phyloP scores from a whole-genome alignment of 768 basidiomycete genomes.

The Dacryopinax spathularia region DNA sequence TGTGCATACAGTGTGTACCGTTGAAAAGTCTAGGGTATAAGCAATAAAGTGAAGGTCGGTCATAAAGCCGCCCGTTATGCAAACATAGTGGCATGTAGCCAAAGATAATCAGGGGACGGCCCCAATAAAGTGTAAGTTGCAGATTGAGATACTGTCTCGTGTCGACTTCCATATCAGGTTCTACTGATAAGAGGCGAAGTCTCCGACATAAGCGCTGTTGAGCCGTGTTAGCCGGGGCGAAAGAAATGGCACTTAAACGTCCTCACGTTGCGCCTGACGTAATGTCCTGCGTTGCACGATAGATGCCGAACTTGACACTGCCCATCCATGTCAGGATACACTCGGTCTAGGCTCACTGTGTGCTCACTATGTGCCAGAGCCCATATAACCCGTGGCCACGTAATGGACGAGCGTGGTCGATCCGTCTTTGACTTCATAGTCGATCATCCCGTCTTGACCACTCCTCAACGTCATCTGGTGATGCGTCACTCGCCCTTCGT shows the following conservation, averaged over 20 bases:
- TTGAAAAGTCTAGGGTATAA: no score
- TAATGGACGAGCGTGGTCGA: neutral
- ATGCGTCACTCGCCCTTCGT: neutral
- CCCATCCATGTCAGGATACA: neutral
- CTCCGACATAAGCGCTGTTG: neutral
- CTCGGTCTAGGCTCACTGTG: neutral
- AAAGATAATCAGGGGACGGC: no score
- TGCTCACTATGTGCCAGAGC: neutral
- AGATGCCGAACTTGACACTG: neutral
- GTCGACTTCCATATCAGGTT: neutral
- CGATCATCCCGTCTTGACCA: neutral
- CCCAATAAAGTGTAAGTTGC: no score
- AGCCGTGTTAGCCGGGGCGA: neutral
- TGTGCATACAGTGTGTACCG: no score
- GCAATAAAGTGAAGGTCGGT: no score
- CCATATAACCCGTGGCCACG: neutral
- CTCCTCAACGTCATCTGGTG: neutral
- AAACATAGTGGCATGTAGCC: no score
- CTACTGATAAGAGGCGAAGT: neutral
- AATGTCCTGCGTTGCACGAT: neutral
- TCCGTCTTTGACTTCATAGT: neutral
- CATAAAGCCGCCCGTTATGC: no score
- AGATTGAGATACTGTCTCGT: no score
- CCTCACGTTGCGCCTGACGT: neutral
- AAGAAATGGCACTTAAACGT: neutral